phyloP scores from a whole-genome alignment of 371 early-diverging fungal species.

The Syncephalastrum contaminatum region DNA sequence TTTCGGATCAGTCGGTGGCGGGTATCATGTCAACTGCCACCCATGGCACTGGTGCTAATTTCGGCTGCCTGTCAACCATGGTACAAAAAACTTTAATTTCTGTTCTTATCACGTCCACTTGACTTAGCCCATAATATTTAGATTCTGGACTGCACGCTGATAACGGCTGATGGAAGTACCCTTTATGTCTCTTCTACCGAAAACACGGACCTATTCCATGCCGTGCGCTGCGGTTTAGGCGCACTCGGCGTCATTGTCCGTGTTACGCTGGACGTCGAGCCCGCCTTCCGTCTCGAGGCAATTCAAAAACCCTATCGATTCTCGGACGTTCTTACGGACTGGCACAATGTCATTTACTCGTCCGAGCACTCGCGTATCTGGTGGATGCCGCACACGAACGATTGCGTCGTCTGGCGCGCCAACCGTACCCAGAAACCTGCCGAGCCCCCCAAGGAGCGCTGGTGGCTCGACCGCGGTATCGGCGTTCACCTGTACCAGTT shows the following conservation, averaged over 20 bases:
- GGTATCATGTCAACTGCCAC: conserved; percentile 81
- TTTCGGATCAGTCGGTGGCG: conserved; percentile 79
- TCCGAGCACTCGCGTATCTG: conserved; percentile 82
- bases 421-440: conserved; percentile 58
- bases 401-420: conserved; percentile 76
- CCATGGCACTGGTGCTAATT: conserved; percentile 80
- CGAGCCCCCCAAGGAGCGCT: conserved; percentile 25
- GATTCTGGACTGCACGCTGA: conserved; percentile 59
- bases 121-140: conserved; percentile 12
- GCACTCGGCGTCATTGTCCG: conserved; percentile 75
- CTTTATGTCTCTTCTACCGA: conserved; percentile 48
- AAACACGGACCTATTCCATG: conserved; percentile 60
- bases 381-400: conserved; percentile 86
- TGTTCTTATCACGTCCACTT: neutral
- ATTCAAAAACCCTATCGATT: conserved; percentile 67
- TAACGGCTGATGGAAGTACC: conserved; percentile 57
- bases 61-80: conserved; percentile 65
- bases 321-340: conserved; percentile 54
- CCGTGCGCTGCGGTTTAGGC: conserved; percentile 77
- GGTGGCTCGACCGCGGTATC: conserved; percentile 53
- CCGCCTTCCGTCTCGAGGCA: conserved; percentile 66
- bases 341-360: conserved; percentile 56
- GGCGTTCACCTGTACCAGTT: conserved; percentile 70
- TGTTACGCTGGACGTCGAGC: conserved; percentile 72
- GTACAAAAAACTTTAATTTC: conserved; percentile 32